These are phyloP conservation scores for Trichosporon inkin DNA, from an alignment of 1,284 basidiomycete species.

Conservation along the genomic window DNA sequence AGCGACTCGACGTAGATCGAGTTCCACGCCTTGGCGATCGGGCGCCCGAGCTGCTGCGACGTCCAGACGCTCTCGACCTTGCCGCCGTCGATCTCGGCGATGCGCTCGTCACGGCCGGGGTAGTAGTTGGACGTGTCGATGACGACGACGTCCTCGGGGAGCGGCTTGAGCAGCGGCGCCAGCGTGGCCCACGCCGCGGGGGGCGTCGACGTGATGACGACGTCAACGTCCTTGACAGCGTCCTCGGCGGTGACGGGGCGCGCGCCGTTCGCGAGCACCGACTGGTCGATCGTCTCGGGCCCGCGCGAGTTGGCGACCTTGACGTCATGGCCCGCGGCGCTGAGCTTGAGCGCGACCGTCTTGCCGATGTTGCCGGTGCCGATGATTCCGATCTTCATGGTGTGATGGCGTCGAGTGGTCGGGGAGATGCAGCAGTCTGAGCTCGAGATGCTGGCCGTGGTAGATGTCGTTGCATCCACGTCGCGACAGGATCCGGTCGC, in stretches of 20 bases:
- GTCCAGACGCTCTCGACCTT: conserved; percentile 7
- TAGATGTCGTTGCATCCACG: too few species aligned
- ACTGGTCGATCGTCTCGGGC: neutral
- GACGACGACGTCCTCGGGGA: neutral
- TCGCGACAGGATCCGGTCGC: too few species aligned
- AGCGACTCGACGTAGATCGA: neutral
- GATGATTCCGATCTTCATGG: conserved; percentile 11
- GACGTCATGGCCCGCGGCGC: conserved; percentile 4
- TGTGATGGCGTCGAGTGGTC: neutral
- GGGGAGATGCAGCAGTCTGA: too few species aligned
- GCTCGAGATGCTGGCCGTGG: too few species aligned
- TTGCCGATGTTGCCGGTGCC: conserved; percentile 10
- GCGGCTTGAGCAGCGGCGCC: neutral
- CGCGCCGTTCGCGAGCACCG: conserved; percentile 1
- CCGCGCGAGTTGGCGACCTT: conserved; percentile 14
- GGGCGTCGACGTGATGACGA: conserved; percentile 5
- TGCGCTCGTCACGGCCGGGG: conserved; percentile 1
- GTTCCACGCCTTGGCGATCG: conserved; percentile 11
- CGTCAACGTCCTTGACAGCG: conserved; percentile 8
- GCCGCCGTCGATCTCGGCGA: neutral
- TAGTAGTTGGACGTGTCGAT: conserved; percentile 14
- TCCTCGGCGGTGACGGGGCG: neutral
- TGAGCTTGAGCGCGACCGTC: neutral
- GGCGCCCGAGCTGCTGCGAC: neutral
- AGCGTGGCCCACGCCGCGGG: neutral